A percentile compares a stretch with the other conserved stretches of the same genome.
Evolutionary conservation across 208 protist species (phyloP).

Genomic region (Phytomonas sp.): DNA sequence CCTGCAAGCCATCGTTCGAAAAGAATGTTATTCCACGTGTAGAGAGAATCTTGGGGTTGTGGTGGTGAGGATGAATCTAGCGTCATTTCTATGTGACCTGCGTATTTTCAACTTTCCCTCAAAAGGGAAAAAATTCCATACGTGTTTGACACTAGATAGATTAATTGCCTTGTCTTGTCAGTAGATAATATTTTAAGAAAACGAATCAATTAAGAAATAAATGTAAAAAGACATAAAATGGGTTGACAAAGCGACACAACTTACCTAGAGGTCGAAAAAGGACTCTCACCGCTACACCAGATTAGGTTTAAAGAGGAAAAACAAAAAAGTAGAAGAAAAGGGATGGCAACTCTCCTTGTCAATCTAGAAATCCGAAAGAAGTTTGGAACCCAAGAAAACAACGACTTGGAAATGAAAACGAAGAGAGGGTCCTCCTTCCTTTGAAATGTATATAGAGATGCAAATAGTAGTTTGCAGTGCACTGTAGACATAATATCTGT

Average conservation of each 20-base stretch:
- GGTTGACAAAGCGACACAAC: not conserved
- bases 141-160: not conserved
- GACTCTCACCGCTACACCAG: not conserved
- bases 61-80: not conserved
- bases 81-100: not conserved
- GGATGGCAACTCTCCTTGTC: not conserved
- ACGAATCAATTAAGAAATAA: not conserved
- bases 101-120: not conserved
- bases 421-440: not conserved
- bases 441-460: not conserved
- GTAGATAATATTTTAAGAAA: constrained; percentile 13
- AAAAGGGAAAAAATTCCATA: constrained; percentile 9
- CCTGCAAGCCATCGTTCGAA: not conserved
- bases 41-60: not conserved
- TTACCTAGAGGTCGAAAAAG: not conserved
- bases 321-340: not conserved
- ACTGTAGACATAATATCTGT: not conserved
- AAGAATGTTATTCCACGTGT: not conserved
- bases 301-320: not conserved
- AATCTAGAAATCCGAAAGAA: not conserved
- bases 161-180: constrained; percentile 10
- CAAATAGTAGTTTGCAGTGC: not conserved
- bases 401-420: not conserved
- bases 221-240: not conserved
- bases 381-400: not conserved